Evolutionary conservation across 129 eudicot genomes (phyloP).

Genomic region (Flaveria linearis): DNA sequence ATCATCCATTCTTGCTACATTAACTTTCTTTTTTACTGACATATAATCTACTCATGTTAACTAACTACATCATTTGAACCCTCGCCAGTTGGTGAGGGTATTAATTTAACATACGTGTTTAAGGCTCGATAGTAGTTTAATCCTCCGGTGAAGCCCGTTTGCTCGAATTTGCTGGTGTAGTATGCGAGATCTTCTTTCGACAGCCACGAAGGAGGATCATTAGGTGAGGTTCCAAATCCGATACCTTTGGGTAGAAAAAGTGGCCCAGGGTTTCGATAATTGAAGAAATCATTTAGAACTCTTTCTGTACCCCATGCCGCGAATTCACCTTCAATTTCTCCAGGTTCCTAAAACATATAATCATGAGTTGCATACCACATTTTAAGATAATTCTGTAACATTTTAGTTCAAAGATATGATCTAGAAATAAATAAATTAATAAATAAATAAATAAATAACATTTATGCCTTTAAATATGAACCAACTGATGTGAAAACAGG

Average conservation of each 20-base stretch:
- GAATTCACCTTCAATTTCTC: constrained; percentile 68
- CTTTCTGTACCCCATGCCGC: constrained; percentile 47
- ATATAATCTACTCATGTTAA: too few relatives aligned
- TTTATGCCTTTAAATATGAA: not conserved
- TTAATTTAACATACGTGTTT: constrained; percentile 43
- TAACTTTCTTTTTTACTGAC: not conserved
- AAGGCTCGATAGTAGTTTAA: constrained; percentile 76
- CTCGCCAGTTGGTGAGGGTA: too few relatives aligned
- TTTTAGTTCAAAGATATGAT: too few relatives aligned
- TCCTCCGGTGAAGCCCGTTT: constrained; percentile 73
- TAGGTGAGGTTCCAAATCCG: constrained; percentile 32
- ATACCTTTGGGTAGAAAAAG: constrained; percentile 61
- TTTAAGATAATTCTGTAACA: too few relatives aligned
- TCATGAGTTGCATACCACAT: too few relatives aligned
- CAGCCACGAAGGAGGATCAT: constrained; percentile 57
- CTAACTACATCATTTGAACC: too few relatives aligned
- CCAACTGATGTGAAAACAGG: not conserved
- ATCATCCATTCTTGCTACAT: not conserved
- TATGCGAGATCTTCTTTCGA: constrained; percentile 62
- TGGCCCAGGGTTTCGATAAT: constrained; percentile 52
- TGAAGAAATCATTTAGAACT: constrained; percentile 37
- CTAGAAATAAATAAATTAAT: too few relatives aligned
- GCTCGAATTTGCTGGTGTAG: constrained; percentile 49
- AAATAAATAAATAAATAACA: too few relatives aligned
- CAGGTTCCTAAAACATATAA: constrained; percentile 43